These are phyloP conservation scores for Cercospora sp. DNA, from an alignment of 2,329 filamentous ascomycete genomes.

Conservation along the genomic window DNA sequence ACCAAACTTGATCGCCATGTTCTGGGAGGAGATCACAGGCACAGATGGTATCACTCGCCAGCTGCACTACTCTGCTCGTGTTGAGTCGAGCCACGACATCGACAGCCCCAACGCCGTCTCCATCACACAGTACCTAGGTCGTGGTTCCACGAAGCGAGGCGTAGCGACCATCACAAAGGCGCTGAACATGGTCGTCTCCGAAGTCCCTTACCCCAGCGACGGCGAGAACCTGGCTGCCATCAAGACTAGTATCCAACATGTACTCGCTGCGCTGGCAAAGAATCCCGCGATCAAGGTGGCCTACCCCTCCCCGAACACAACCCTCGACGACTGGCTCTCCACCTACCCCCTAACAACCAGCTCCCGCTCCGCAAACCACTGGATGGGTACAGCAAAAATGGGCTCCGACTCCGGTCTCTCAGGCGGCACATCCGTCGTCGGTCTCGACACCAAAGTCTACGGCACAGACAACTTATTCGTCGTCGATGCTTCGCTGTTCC, in stretches of 20 bases:
- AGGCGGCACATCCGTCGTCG: constrained; percentile 50
- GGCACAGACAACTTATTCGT: constrained; percentile 69
- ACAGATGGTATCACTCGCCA: constrained; percentile 62
- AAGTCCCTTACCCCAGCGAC: constrained; percentile 59
- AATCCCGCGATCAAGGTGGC: constrained; percentile 59
- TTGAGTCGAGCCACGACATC: constrained; percentile 56
- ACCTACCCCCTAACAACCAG: constrained; percentile 45
- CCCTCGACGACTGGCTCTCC: constrained; percentile 57
- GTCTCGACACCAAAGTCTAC: constrained; percentile 53
- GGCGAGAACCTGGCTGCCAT: constrained; percentile 62
- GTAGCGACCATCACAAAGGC: constrained; percentile 60
- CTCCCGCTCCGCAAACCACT: constrained; percentile 48
- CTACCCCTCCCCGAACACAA: constrained; percentile 54
- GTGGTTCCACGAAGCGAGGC: constrained; percentile 62
- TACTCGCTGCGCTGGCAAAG: constrained; percentile 56
- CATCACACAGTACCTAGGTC: constrained; percentile 60
- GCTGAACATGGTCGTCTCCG: constrained; percentile 60
- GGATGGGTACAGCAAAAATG: constrained; percentile 45
- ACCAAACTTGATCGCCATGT: constrained; percentile 64
- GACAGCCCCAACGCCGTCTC: constrained; percentile 43
- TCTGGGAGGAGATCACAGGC: constrained; percentile 59
- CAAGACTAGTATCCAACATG: constrained; percentile 62
- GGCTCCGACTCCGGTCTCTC: constrained; percentile 48
- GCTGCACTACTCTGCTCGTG: constrained; percentile 66
- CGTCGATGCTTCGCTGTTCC: constrained; percentile 68